Percentiles rank a stretch among this genome's conserved stretches.
These are phyloP conservation scores for Aureobasidium mangrovei DNA, from an alignment of 2,329 filamentous ascomycete species.

Conservation along the genomic window DNA sequence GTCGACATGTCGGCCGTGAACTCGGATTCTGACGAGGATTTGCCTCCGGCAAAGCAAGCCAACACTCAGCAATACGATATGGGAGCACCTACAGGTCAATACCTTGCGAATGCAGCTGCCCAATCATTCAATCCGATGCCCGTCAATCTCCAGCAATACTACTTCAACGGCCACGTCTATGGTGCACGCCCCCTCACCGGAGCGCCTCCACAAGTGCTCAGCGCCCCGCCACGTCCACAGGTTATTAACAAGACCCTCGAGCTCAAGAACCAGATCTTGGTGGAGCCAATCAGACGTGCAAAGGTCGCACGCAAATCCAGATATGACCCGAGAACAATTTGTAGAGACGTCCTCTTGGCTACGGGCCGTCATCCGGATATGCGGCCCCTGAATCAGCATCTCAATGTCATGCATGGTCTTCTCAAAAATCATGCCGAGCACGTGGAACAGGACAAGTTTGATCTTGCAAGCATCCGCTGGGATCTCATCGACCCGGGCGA, in stretches of 20 bases:
- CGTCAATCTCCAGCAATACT: slow-evolving; percentile 4
- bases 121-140: neutral
- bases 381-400: slow-evolving; percentile 50
- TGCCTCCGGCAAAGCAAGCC: slow-evolving; percentile 31
- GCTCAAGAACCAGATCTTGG: slow-evolving; percentile 28
- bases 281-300: slow-evolving; percentile 39
- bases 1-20: slow-evolving; percentile 41
- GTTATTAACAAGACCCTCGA: slow-evolving; percentile 1
- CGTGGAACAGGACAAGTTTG: slow-evolving; percentile 37
- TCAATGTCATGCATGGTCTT: slow-evolving; percentile 36
- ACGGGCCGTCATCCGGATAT: slow-evolving; percentile 54
- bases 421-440: slow-evolving; percentile 25
- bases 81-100: neutral
- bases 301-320: slow-evolving; percentile 40
- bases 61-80: slow-evolving; percentile 10
- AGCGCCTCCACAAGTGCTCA: neutral
- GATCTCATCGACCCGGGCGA: slow-evolving; percentile 51
- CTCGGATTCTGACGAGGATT: slow-evolving; percentile 39
- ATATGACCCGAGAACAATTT: slow-evolving; percentile 55
- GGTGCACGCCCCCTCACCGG: neutral
- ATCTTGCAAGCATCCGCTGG: slow-evolving; percentile 53
- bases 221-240: neutral
- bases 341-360: slow-evolving; percentile 53
- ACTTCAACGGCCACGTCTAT: slow-evolving; percentile 1
- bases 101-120: neutral